Percentiles rank a stretch among this genome's conserved stretches.
Evolutionary conservation across 2,329 filamentous ascomycete species (phyloP).

Genomic region (Hypoxylon sp.): DNA sequence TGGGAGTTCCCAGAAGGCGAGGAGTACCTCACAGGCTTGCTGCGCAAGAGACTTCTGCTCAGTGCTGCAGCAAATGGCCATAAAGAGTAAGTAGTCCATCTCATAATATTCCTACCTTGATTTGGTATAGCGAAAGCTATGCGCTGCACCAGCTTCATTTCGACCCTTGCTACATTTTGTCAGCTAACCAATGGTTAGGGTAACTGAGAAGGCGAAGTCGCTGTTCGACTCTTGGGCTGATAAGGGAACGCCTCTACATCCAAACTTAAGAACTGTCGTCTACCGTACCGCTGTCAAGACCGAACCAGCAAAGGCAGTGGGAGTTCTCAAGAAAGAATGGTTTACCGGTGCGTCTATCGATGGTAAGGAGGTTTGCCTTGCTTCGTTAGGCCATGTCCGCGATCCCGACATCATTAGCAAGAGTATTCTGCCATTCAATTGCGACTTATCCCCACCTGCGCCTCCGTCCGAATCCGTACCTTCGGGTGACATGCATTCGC

Average conservation of each 20-base stretch:
- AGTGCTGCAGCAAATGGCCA: slow-evolving; percentile 83
- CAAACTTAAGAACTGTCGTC: slow-evolving; percentile 82
- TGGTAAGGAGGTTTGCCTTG: slow-evolving; percentile 87
- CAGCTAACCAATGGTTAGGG: slow-evolving; percentile 58
- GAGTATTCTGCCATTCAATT: slow-evolving; percentile 82
- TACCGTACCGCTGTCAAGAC: slow-evolving; percentile 81
- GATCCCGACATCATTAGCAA: slow-evolving; percentile 74
- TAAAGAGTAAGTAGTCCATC: slow-evolving; percentile 69
- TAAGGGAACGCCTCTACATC: slow-evolving; percentile 77
- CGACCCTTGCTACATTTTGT: background rate
- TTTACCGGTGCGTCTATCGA: slow-evolving; percentile 85
- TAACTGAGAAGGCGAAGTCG: slow-evolving; percentile 78
- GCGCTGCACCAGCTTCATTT: background rate
- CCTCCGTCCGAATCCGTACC: slow-evolving; percentile 74
- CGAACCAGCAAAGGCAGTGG: slow-evolving; percentile 76
- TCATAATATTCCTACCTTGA: slow-evolving; percentile 11
- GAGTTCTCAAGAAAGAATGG: slow-evolving; percentile 87
- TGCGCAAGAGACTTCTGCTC: slow-evolving; percentile 84
- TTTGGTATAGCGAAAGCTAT: background rate
- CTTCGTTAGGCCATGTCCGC: slow-evolving; percentile 79
- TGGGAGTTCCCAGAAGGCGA: slow-evolving; percentile 86
- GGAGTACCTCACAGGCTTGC: slow-evolving; percentile 83
- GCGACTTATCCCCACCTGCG: slow-evolving; percentile 69
- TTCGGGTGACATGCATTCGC: slow-evolving; percentile 87
- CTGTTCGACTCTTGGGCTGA: slow-evolving; percentile 85